These are phyloP conservation scores for Lumnitzera littorea DNA, from an alignment of 345 rosid genomes.

Conservation along the genomic window DNA sequence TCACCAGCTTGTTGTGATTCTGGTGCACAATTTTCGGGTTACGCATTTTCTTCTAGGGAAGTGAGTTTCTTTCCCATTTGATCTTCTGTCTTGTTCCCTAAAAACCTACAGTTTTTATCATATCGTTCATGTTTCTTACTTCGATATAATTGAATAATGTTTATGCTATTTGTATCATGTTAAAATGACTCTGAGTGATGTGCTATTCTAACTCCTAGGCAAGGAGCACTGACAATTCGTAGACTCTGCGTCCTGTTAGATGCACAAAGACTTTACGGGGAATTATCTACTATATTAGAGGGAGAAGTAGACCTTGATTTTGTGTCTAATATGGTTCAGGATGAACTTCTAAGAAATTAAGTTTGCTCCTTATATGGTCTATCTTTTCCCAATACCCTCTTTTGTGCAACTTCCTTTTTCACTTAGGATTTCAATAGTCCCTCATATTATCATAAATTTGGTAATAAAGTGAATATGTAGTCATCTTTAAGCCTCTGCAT, in stretches of 20 bases:
- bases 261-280: slow-evolving; percentile 89
- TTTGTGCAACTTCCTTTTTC: too few relatives aligned
- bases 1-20: slow-evolving; percentile 88
- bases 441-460: too few relatives aligned
- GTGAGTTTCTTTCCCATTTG: slow-evolving; percentile 37
- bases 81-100: slow-evolving; percentile 7
- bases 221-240: slow-evolving; percentile 95
- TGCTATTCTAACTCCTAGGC: slow-evolving; percentile 37
- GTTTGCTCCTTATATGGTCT: too few relatives aligned
- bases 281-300: slow-evolving; percentile 87
- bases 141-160: too few relatives aligned
- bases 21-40: slow-evolving; percentile 79
- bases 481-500: too few relatives aligned
- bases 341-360: slow-evolving; percentile 13
- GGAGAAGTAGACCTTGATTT: slow-evolving; percentile 94
- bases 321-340: slow-evolving; percentile 99
- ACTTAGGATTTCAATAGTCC: too few relatives aligned
- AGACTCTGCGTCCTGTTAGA: slow-evolving; percentile 87
- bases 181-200: slow-evolving; percentile 2
- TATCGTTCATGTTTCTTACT: too few relatives aligned
- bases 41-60: slow-evolving; percentile 85
- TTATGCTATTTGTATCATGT: too few relatives aligned
- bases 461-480: too few relatives aligned
- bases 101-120: neutral
- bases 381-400: too few relatives aligned